Percentiles rank a stretch among this genome's conserved stretches.
phyloP scores from a whole-genome alignment of 2,329 filamentous ascomycete genomes.

The Cercospora zeae-maydis region DNA sequence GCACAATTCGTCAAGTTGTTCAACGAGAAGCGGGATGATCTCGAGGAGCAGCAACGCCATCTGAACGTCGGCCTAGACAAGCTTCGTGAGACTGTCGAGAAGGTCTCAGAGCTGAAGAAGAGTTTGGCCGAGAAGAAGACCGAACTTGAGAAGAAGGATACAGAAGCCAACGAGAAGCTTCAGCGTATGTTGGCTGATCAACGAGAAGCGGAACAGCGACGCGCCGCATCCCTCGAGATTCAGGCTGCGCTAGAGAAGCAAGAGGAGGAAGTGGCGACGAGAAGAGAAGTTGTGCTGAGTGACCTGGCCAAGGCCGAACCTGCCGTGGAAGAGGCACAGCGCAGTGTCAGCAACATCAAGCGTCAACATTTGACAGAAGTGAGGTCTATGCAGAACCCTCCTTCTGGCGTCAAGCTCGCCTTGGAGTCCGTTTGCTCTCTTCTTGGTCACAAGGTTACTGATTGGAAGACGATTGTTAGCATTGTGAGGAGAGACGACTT shows the following conservation, averaged over 20 bases:
- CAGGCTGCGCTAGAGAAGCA: slow-evolving; percentile 84
- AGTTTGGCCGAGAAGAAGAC: slow-evolving; percentile 93
- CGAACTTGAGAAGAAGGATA: slow-evolving; percentile 88
- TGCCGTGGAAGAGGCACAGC: slow-evolving; percentile 86
- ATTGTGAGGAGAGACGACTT: slow-evolving; percentile 93
- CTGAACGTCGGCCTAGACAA: slow-evolving; percentile 98
- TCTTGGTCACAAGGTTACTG: slow-evolving; percentile 81
- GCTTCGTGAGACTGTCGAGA: slow-evolving; percentile 91
- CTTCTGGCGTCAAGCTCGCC: slow-evolving; percentile 82
- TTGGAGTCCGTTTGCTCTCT: slow-evolving; percentile 95
- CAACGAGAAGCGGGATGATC: slow-evolving; percentile 95
- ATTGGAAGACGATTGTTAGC: slow-evolving; percentile 87
- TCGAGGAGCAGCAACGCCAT: slow-evolving; percentile 98
- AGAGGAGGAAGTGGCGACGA: slow-evolving; percentile 78
- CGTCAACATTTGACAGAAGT: slow-evolving; percentile 96
- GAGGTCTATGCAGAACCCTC: slow-evolving; percentile 91
- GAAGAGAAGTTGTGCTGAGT: slow-evolving; percentile 77
- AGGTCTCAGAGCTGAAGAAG: slow-evolving; percentile 85
- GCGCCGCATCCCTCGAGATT: slow-evolving; percentile 82
- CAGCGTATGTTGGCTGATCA: slow-evolving; percentile 97
- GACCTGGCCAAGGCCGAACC: slow-evolving; percentile 91
- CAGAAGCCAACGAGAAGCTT: slow-evolving; percentile 93
- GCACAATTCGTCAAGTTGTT: slow-evolving; percentile 96
- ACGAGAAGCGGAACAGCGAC: slow-evolving; percentile 86
- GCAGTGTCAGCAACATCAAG: slow-evolving; percentile 98